These are phyloP conservation scores for Mycena maculata DNA, from an alignment of 768 basidiomycete species.

Conservation along the genomic window DNA sequence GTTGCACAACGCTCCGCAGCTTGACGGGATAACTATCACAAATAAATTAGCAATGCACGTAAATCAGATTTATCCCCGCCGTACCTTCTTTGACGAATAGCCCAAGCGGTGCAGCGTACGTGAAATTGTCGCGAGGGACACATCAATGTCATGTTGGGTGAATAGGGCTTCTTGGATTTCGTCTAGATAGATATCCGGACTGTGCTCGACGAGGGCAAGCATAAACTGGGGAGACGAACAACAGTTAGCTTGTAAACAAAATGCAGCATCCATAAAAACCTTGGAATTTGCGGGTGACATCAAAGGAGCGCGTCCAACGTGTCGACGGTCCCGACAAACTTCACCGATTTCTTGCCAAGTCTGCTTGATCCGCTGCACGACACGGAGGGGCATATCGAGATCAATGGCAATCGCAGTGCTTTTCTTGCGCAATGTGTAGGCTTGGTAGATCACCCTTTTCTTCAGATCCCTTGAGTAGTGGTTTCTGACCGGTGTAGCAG, in stretches of 20 bases:
- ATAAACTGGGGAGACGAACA: background rate
- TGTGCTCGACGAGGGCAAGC: background rate
- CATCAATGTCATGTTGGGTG: background rate
- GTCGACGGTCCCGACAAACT: slow-evolving; percentile 13
- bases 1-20: background rate
- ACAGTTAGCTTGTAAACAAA: background rate
- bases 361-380: slow-evolving; percentile 21
- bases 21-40: background rate
- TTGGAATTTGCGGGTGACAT: background rate
- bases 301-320: slow-evolving; percentile 1
- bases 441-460: background rate
- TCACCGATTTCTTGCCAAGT: slow-evolving; percentile 22
- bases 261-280: background rate
- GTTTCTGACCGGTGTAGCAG: slow-evolving; percentile 42
- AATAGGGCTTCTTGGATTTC: background rate
- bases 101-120: background rate
- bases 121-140: background rate
- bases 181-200: background rate
- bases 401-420: slow-evolving; percentile 10
- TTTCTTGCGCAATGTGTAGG: background rate
- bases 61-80: background rate
- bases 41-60: background rate
- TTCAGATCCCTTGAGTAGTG: background rate
- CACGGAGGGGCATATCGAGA: slow-evolving; percentile 24
- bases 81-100: background rate